phyloP scores from a whole-genome alignment of 2,329 filamentous ascomycete species.

The Talaromyces sp. region DNA sequence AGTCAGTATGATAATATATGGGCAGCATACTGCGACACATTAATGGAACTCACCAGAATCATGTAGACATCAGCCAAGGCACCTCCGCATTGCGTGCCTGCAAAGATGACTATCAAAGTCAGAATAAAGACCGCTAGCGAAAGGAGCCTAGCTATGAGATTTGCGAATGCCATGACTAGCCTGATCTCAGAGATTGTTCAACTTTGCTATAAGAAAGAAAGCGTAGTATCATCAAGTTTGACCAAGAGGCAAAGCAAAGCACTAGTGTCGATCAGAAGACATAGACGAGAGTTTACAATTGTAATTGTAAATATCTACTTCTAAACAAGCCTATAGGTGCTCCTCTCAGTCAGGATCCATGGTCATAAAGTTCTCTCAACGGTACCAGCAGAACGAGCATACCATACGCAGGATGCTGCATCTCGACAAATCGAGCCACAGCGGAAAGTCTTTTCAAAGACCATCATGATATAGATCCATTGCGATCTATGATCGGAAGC shows the following conservation, averaged over 20 bases:
- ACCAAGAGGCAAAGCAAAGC: neutral
- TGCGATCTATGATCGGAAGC: neutral
- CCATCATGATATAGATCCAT: neutral
- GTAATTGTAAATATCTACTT: neutral
- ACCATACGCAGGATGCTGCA: neutral
- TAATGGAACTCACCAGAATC: neutral
- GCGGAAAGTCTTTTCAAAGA: neutral
- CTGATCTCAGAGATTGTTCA: neutral
- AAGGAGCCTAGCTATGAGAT: conserved; percentile 1
- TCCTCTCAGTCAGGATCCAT: neutral
- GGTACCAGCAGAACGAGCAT: neutral
- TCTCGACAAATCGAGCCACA: no score
- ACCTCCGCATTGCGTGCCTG: conserved; percentile 11
- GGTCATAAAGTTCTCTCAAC: neutral
- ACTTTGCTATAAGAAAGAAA: neutral
- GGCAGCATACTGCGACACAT: neutral
- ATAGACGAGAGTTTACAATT: neutral
- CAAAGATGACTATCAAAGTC: conserved; percentile 12
- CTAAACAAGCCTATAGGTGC: neutral
- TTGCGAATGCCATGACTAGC: conserved; percentile 6
- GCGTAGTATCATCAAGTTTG: neutral
- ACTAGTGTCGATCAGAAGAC: neutral
- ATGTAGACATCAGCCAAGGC: conserved; percentile 3
- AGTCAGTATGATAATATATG: neutral
- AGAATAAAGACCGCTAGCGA: conserved; percentile 3